phyloP scores from a whole-genome alignment of 495 filamentous ascomycete genomes.

The Hapsidospora chrysogenum region DNA sequence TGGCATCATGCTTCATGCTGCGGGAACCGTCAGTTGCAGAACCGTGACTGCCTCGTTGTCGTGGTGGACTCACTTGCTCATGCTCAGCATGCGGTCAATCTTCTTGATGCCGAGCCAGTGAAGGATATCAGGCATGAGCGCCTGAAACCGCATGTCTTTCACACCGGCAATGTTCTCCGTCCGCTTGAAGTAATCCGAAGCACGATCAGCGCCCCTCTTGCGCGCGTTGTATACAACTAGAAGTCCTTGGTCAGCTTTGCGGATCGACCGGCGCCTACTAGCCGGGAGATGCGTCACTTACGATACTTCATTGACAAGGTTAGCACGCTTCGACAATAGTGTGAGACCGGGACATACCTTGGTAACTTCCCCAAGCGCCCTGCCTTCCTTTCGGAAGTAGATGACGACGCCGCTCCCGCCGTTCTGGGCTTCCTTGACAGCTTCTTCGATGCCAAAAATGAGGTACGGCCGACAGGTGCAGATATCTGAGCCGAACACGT shows the following conservation, averaged over 20 bases:
- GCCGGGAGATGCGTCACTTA: constrained; percentile 11
- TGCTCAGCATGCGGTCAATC: constrained; percentile 96
- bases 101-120: constrained; percentile 98
- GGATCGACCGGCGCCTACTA: background rate
- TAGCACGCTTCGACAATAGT: constrained; percentile 5
- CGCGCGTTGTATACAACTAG: constrained; percentile 87
- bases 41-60: no score
- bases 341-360: constrained; percentile 38
- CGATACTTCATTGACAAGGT: constrained; percentile 22
- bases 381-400: constrained; percentile 97
- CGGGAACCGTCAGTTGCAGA: no score
- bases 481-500: constrained; percentile 97
- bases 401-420: constrained; percentile 94
- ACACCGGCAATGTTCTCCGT: constrained; percentile 97
- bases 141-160: constrained; percentile 97
- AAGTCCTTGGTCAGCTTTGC: background rate
- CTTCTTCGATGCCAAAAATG: constrained; percentile 92
- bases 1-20: constrained; percentile 97
- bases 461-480: constrained; percentile 96
- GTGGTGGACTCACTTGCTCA: constrained; percentile 87
- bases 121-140: constrained; percentile 96
- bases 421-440: constrained; percentile 88
- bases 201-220: constrained; percentile 68
- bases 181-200: constrained; percentile 93
- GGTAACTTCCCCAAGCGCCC: constrained; percentile 91